phyloP scores from a whole-genome alignment of 2,329 filamentous ascomycete genomes.

The Berkeleyomyces rouxiae region DNA sequence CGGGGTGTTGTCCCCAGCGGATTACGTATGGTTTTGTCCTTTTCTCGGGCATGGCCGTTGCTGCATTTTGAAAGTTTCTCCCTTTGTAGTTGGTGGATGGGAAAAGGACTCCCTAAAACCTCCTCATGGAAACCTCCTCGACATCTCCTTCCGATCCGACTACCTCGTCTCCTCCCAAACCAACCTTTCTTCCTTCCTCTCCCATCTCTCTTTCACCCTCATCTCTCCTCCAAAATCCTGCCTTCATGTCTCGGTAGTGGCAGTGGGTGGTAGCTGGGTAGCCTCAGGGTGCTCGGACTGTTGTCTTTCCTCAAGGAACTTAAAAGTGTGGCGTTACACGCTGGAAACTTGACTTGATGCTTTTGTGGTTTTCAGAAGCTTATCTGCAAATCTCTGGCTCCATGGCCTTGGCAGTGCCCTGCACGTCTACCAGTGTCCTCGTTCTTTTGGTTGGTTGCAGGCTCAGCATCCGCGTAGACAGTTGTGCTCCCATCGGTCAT shows the following conservation, averaged over 20 bases:
- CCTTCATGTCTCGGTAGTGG: background rate
- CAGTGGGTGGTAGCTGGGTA: background rate
- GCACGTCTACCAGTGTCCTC: background rate
- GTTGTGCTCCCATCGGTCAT: background rate
- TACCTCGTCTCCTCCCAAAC: background rate
- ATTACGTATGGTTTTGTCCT: background rate
- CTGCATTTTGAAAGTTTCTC: background rate
- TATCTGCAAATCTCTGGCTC: background rate
- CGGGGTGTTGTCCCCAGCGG: too few relatives aligned
- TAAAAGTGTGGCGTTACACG: background rate
- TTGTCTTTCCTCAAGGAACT: background rate
- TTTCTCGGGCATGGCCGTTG: background rate
- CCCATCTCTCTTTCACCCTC: background rate
- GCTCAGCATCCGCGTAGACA: background rate
- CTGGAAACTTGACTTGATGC: background rate
- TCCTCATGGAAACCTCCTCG: too few relatives aligned
- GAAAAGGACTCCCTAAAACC: background rate
- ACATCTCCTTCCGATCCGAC: background rate
- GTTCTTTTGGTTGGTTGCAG: background rate
- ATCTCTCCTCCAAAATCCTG: background rate
- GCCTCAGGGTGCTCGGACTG: background rate
- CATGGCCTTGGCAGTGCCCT: background rate
- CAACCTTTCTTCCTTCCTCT: background rate
- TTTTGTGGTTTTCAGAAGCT: background rate
- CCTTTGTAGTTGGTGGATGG: background rate